These are phyloP conservation scores for Haplosporangium sp. DNA, from an alignment of 371 early-diverging fungal genomes.

Conservation along the genomic window DNA sequence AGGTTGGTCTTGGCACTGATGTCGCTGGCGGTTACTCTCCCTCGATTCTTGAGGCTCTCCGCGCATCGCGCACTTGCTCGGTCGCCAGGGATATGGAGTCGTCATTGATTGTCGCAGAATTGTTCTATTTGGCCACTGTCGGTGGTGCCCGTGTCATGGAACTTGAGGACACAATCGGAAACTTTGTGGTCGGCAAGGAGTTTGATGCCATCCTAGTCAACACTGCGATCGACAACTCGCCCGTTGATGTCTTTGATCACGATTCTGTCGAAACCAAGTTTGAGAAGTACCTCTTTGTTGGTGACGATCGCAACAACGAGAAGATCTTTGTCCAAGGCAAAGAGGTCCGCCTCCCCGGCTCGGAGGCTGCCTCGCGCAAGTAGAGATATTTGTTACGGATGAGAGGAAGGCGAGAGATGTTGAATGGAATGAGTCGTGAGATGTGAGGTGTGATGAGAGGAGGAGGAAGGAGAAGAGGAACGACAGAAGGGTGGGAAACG, in stretches of 20 bases:
- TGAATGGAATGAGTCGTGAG: background rate
- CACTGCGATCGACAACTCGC: constrained; percentile 54
- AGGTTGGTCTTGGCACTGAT: constrained; percentile 94
- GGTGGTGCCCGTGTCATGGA: constrained; percentile 89
- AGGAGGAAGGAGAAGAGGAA: background rate
- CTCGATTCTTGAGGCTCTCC: constrained; percentile 87
- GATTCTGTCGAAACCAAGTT: constrained; percentile 55
- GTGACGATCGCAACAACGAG: constrained; percentile 47
- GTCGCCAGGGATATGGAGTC: constrained; percentile 53
- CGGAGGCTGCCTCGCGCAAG: constrained; percentile 31
- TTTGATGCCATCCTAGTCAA: constrained; percentile 93
- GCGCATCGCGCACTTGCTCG: constrained; percentile 81
- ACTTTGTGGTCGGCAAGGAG: constrained; percentile 82
- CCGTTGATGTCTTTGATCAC: constrained; percentile 64
- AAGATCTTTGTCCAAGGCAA: constrained; percentile 45
- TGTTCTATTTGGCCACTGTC: constrained; percentile 88
- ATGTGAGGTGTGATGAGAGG: background rate
- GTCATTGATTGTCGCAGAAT: constrained; percentile 70
- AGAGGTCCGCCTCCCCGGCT: constrained; percentile 39
- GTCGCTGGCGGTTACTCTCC: constrained; percentile 89
- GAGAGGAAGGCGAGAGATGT: background rate
- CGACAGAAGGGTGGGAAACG: constrained; percentile 44
- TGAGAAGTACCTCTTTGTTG: constrained; percentile 46
- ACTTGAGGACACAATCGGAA: constrained; percentile 79
- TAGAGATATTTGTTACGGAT: constrained; percentile 4